Evolutionary conservation across 148 eudicot genomes (phyloP), one percentile per base, ranked within the genome.

Genomic region (Amaranthus hypochondriacus): DNA sequence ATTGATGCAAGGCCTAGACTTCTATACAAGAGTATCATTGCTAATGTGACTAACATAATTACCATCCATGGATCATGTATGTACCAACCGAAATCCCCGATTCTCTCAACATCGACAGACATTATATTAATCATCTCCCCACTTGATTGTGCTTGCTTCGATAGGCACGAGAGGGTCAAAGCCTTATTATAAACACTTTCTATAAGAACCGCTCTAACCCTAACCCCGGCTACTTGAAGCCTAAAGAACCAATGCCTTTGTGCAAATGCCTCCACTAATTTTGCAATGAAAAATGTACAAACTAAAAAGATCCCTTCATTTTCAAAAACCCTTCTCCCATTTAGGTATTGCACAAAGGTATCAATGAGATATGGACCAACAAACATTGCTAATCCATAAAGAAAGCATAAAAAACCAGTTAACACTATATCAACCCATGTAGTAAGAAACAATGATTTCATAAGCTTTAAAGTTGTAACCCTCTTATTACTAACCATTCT

Each of bases 351-450:
- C 49, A 83, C 86, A 67, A 83, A 83, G 53, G 72, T 75, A 62
- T 83, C 83, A 43, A 83, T 80, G 62, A 83, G 86, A 18, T 71
- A 77, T 2, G 86, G 86, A 72, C 86, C 86, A 8, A 83, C 83
- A 77, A 71, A 83, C 3, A 77, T 66, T 6, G 86, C 70, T 39
- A 71, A 28, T 3, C 72, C 56, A 64, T 52, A 62, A 39, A 80
- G 11, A 7, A 83, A 72, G 44, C 77, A 71, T 47, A 15, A 68
- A 3, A 80, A 57, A 12, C 58, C 81, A 13, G 86, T 80, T 56
- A 48, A 74, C 39, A 83, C 55, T 9, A 83, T 73, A 11, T 83
- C 86, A 8, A 7, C 70, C 81, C 75, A 62, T 71, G 81, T 56
- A 46, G 83, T 75, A 56, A 62, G 48, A 21, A 80, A 13, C 71